Base-by-base conservation (phyloP, 2,329 filamentous ascomycete species). In the Metarhizium sp. region DNA sequence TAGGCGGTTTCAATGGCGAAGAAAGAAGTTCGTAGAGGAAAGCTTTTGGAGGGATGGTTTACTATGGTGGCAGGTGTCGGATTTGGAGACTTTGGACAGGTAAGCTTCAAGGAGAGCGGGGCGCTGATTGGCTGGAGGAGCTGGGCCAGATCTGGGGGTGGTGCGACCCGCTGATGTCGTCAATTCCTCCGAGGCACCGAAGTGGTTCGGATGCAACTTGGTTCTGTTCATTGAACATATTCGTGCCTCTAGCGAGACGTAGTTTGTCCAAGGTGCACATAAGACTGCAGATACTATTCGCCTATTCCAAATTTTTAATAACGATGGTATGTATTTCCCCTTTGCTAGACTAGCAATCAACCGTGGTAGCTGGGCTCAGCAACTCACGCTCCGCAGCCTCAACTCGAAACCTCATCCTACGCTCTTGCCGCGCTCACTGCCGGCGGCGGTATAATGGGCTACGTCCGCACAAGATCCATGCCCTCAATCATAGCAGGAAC, bases 401-500 rank as follows among this genome's bases (percentile, higher is more conserved):
- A 61, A 51, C 66, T 71, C 49, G 66, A 71, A 56, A 79, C 74
- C 66, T 84, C 90, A 66, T 90, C 92, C 60, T 89, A 86, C 71
- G 69, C 88, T 65, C 84, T 97, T 66, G 89, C 88, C 58, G 78
- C 84, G 60, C 78, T 97, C 57, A 96, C 92, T 57, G 90, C 92
- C 52, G 80, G 87, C 56, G 94, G 94, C 64, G 94, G 94, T 60
- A 86, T 89, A 58, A 87, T 88, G 67, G 94, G 94, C 67, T 99
- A 90, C 73, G 77, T 86, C 48, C 85, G 86, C 69, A 94, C 92
- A 0, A 82, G 90, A 57, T 97, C 92, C 29, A 70, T 96, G 51
- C 92, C 92, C 42, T 96, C 91, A 13, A 79, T 97, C 62, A 84
- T 82, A 13, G 94, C 94, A 14, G 94, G 94, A 53, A 77, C 90